Conservation (phyloP, 2,329 filamentous ascomycete genomes). For the Cryphonectria carpinicola region DNA sequence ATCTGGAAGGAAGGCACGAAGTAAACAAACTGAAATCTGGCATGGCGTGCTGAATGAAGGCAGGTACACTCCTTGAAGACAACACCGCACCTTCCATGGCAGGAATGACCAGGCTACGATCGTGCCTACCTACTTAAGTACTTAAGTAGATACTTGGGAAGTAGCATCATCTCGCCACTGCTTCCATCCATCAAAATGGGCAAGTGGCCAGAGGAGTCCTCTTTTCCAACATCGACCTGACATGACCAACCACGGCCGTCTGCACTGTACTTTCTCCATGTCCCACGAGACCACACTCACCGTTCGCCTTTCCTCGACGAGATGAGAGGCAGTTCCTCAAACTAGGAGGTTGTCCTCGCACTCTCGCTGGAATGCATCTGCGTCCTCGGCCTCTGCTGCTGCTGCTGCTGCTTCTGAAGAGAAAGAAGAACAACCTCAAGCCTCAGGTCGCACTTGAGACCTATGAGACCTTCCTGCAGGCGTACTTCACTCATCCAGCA, state of each 20-base stretch:
- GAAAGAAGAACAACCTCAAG: not conserved
- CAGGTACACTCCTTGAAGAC: not conserved
- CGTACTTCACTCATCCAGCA: not conserved
- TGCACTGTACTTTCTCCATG: not conserved
- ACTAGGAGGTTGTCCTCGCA: not conserved
- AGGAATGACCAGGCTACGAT: not conserved
- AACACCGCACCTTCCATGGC: not conserved
- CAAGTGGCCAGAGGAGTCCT: not conserved
- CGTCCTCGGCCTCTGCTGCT: not conserved
- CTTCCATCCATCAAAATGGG: not conserved
- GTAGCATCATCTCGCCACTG: not conserved
- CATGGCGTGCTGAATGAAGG: not conserved
- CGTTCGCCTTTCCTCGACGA: not conserved
- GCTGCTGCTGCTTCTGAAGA: not conserved
- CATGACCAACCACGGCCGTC: not conserved
- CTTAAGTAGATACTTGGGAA: too few species aligned
- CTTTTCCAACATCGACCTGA: not conserved
- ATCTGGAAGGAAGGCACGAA: not conserved
- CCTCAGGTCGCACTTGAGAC: not conserved
- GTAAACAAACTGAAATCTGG: not conserved
- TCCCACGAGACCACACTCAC: not conserved
- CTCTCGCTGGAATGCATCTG: not conserved
- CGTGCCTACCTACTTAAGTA: not conserved
- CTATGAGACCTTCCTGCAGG: not conserved
- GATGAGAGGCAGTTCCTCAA: not conserved